These are phyloP conservation scores for Apiospora arundinis DNA, from an alignment of 2,329 filamentous ascomycete species.

Conservation along the genomic window DNA sequence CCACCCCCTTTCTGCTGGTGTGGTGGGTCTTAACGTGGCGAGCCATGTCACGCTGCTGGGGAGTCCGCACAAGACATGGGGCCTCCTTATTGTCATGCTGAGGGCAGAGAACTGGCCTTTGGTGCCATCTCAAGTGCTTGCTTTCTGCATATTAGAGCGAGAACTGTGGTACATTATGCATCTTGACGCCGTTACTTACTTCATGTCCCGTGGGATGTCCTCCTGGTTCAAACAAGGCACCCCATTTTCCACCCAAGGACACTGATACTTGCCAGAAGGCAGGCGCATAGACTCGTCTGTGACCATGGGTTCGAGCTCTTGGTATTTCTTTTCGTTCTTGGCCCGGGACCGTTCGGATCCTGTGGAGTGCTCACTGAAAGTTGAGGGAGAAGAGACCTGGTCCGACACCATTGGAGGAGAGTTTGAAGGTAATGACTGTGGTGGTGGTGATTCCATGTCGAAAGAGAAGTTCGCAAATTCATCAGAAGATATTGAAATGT, in stretches of 20 bases:
- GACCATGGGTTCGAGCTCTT: neutral
- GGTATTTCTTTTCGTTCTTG: neutral
- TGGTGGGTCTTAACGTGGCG: conserved; percentile 9
- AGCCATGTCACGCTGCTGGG: conserved; percentile 20
- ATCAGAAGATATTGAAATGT: conserved; percentile 3
- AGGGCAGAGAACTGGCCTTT: neutral
- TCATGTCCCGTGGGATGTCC: neutral
- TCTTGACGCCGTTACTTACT: neutral
- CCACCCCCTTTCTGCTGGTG: conserved; percentile 4
- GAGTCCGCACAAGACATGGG: neutral
- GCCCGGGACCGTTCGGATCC: neutral
- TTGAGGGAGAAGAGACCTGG: neutral
- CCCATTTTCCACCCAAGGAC: neutral
- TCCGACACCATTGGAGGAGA: neutral
- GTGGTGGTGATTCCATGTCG: neutral
- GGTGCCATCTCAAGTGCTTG: neutral
- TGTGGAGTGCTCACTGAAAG: neutral
- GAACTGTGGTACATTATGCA: neutral
- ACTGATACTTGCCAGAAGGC: neutral
- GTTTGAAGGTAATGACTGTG: neutral
- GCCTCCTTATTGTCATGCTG: neutral
- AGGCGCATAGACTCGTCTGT: neutral
- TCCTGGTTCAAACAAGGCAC: neutral
- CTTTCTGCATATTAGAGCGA: neutral
- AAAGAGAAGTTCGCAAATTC: neutral